phyloP scores from a whole-genome alignment of 176 grass and related monocot species.

The Tuctoria greenei region DNA sequence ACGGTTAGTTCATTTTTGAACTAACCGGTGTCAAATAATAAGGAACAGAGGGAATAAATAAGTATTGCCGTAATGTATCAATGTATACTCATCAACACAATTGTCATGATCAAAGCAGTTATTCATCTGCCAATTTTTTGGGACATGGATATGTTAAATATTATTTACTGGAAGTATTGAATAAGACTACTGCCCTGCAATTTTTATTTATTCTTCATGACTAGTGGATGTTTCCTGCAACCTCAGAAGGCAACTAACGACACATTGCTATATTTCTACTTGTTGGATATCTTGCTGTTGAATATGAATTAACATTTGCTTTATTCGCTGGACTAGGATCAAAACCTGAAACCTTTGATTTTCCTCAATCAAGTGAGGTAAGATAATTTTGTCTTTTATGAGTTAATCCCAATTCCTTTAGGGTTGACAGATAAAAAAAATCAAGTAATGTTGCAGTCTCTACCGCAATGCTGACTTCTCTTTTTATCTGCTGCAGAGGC shows the following conservation, averaged over 20 bases:
- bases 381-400: slow-evolving; percentile 17
- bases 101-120: background rate
- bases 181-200: background rate
- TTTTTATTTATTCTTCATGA: background rate
- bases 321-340: slow-evolving; percentile 57
- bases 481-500: slow-evolving; percentile 62
- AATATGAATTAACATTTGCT: slow-evolving; percentile 39
- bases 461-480: slow-evolving; percentile 11
- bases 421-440: background rate
- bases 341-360: slow-evolving; percentile 65
- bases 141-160: background rate
- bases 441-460: background rate
- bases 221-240: background rate
- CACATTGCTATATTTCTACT: background rate
- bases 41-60: no score
- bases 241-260: background rate
- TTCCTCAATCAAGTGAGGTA: slow-evolving; percentile 78
- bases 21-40: no score
- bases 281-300: slow-evolving; percentile 16
- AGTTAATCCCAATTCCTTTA: background rate
- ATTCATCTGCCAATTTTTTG: background rate
- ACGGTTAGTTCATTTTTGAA: no score
- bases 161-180: background rate
- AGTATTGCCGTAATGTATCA: background rate
- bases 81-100: background rate